These are phyloP conservation scores for Anisodus tanguticus DNA, from an alignment of 257 asterid genomes.

Conservation along the genomic window DNA sequence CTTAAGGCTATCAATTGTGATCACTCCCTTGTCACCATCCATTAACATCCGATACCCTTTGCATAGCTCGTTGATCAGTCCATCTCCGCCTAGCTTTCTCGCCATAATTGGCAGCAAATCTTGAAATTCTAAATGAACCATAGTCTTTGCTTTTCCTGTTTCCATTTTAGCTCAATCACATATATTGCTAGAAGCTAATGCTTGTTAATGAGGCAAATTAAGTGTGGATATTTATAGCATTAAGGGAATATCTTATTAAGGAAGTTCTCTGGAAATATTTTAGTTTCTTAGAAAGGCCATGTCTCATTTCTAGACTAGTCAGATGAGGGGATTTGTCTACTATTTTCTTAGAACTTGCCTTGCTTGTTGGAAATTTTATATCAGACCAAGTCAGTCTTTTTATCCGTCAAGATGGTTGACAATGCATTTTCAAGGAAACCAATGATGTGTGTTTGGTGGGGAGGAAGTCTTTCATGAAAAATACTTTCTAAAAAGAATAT, in stretches of 20 bases:
- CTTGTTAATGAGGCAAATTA: not conserved
- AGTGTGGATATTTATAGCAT: not conserved
- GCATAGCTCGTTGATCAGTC: constrained; percentile 31
- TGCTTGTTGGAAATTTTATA: constrained; percentile 1
- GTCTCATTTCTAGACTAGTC: not conserved
- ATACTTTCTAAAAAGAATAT: no score
- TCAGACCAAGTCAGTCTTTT: constrained; percentile 18
- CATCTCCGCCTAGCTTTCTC: constrained; percentile 33
- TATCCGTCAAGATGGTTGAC: not conserved
- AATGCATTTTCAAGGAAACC: constrained; percentile 1
- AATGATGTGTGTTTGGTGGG: not conserved
- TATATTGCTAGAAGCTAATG: not conserved
- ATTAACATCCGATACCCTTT: constrained; percentile 33
- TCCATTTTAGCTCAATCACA: not conserved
- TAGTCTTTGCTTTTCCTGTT: not conserved
- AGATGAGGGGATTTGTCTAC: not conserved
- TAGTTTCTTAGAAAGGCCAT: not conserved
- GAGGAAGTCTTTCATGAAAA: not conserved
- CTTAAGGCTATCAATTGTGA: constrained; percentile 36
- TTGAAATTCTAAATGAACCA: constrained; percentile 27
- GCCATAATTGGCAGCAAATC: constrained; percentile 38
- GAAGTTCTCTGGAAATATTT: not conserved
- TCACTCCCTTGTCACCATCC: constrained; percentile 31
- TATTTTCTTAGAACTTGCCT: constrained; percentile 18
- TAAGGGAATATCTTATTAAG: not conserved